Evolutionary conservation across 1,284 basidiomycete species (phyloP).

Genomic region (Apiotrichum domesticum): DNA sequence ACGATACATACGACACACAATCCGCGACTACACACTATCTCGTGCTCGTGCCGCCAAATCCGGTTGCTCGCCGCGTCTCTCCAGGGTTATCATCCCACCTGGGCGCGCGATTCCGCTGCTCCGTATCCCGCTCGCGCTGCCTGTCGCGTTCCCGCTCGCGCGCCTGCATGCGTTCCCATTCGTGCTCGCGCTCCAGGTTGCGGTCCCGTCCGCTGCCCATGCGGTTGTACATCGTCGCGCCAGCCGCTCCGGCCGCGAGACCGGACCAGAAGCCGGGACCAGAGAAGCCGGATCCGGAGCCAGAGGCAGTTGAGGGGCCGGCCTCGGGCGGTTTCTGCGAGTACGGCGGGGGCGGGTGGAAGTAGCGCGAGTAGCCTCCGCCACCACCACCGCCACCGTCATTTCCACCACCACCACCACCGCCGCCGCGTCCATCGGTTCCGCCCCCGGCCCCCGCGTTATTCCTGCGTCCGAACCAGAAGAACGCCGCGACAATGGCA

Average conservation of each 20-base stretch:
- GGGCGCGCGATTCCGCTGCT: neutral
- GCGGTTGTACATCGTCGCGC: conserved; percentile 50
- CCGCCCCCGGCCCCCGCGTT: neutral
- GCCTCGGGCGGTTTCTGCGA: conserved; percentile 38
- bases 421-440: conserved; percentile 9
- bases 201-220: neutral
- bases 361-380: neutral
- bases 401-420: conserved; percentile 40
- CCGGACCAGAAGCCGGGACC: conserved; percentile 80
- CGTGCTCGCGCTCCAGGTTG: neutral
- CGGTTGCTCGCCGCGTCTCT: neutral
- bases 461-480: neutral
- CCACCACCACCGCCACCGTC: conserved; percentile 21
- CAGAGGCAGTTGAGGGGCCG: neutral
- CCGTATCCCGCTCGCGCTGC: neutral
- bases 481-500: neutral
- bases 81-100: conserved; percentile 3
- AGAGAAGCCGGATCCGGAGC: conserved; percentile 10
- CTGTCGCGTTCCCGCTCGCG: neutral
- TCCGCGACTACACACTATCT: neutral
- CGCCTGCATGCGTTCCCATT: neutral
- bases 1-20: too few relatives aligned
- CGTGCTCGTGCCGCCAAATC: conserved; percentile 3
- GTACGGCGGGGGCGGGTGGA: conserved; percentile 70
- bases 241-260: conserved; percentile 58